A percentile compares a stretch with the other conserved stretches of the same genome.
Evolutionary conservation across 2,329 filamentous ascomycete species (phyloP).

Genomic region (Colletotrichum plurivorum): DNA sequence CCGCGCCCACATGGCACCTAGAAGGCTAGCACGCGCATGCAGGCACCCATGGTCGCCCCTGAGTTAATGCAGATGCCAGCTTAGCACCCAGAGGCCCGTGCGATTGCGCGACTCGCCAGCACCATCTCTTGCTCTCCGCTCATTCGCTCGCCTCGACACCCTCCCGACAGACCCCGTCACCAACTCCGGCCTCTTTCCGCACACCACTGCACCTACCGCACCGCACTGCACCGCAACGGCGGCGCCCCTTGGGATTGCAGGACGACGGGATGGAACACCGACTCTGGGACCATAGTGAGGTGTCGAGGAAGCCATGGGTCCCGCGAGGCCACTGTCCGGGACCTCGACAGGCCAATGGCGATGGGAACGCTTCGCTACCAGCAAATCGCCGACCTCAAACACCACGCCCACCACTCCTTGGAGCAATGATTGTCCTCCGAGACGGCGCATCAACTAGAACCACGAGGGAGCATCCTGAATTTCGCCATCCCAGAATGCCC

Average conservation of each 20-base stretch:
- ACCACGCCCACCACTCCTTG: slow-evolving; percentile 2
- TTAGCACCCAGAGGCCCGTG: slow-evolving; percentile 28
- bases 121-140: neutral
- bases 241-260: slow-evolving; percentile 18
- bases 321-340: neutral
- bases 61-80: slow-evolving; percentile 30
- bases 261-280: slow-evolving; percentile 13
- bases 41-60: slow-evolving; percentile 35
- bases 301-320: neutral
- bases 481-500: slow-evolving; percentile 4
- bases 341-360: slow-evolving; percentile 5
- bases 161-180: slow-evolving; percentile 11
- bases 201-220: neutral
- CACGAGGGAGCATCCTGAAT: neutral
- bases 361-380: slow-evolving; percentile 3
- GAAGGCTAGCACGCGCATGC: slow-evolving; percentile 10
- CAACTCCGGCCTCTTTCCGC: slow-evolving; percentile 20
- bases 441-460: neutral
- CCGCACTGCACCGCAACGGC: neutral
- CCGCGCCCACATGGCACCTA: slow-evolving; percentile 28
- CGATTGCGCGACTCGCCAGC: slow-evolving; percentile 18
- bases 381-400: neutral
- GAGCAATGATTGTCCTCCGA: slow-evolving; percentile 14
- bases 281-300: neutral
- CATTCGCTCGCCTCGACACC: slow-evolving; percentile 28